Evolutionary conservation across 208 protist genomes (phyloP).

Genomic region (Leishmania turanica): DNA sequence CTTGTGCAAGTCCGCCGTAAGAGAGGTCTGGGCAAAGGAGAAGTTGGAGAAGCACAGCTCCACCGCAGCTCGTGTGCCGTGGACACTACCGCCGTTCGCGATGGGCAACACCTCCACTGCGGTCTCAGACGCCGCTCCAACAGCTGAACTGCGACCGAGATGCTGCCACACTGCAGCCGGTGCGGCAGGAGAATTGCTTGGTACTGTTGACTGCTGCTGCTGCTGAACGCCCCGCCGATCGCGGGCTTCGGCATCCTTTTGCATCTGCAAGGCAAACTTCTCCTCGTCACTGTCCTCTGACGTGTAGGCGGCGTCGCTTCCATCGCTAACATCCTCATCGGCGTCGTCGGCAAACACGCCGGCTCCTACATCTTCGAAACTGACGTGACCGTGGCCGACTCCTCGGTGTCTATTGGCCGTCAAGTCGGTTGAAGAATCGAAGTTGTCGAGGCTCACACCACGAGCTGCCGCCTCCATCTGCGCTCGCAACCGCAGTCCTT

Average conservation of each 20-base stretch:
- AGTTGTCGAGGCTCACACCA: not conserved
- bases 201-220: constrained; percentile 1
- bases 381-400: not conserved
- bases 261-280: constrained; percentile 42
- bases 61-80: constrained; percentile 28
- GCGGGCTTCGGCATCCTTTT: constrained; percentile 28
- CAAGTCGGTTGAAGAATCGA: not conserved
- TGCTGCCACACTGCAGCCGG: not conserved
- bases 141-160: not conserved
- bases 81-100: not conserved
- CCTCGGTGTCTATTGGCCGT: not conserved
- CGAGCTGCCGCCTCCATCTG: constrained; percentile 48
- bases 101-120: not conserved
- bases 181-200: constrained; percentile 4
- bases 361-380: constrained; percentile 1
- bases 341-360: not conserved
- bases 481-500: constrained; percentile 42
- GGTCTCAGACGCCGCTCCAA: not conserved
- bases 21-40: constrained; percentile 62
- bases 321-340: constrained; percentile 2
- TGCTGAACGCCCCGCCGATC: constrained; percentile 17
- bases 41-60: constrained; percentile 71
- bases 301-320: constrained; percentile 31
- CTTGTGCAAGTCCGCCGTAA: constrained; percentile 62
- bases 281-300: constrained; percentile 59